phyloP scores from a whole-genome alignment of 2,329 filamentous ascomycete genomes.

The Aspergillus sp. region DNA sequence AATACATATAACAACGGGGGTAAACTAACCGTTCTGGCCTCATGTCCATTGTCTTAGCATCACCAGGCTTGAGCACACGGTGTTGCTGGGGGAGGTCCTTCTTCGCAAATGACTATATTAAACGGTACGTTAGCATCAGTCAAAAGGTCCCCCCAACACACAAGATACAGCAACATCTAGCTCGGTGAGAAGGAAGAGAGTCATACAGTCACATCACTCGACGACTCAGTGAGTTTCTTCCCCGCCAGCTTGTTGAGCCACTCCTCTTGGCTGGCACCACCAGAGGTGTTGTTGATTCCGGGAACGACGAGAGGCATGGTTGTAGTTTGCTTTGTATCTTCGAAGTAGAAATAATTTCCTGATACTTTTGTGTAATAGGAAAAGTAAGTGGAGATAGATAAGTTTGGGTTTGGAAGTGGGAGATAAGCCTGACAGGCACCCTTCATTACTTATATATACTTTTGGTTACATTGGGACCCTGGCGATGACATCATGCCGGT shows the following conservation, averaged over 20 bases:
- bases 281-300: conserved; percentile 39
- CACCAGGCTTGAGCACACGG: conserved; percentile 44
- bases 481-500: neutral
- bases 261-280: conserved; percentile 35
- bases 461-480: neutral
- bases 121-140: neutral
- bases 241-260: conserved; percentile 50
- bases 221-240: conserved; percentile 46
- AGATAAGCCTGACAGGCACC: neutral
- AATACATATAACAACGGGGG: too few species aligned
- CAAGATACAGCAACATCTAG: neutral
- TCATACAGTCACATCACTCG: conserved; percentile 37
- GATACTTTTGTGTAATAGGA: neutral
- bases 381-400: neutral
- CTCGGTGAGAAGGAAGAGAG: neutral
- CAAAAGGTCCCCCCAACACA: too few species aligned
- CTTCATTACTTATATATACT: neutral
- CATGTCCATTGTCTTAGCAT: conserved; percentile 45
- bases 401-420: neutral
- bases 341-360: too few species aligned
- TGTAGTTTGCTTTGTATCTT: neutral
- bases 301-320: conserved; percentile 53
- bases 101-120: conserved; percentile 46
- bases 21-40: conserved; percentile 38
- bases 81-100: conserved; percentile 48